phyloP scores from a whole-genome alignment of 2,329 filamentous ascomycete genomes.

The Alternaria solani region DNA sequence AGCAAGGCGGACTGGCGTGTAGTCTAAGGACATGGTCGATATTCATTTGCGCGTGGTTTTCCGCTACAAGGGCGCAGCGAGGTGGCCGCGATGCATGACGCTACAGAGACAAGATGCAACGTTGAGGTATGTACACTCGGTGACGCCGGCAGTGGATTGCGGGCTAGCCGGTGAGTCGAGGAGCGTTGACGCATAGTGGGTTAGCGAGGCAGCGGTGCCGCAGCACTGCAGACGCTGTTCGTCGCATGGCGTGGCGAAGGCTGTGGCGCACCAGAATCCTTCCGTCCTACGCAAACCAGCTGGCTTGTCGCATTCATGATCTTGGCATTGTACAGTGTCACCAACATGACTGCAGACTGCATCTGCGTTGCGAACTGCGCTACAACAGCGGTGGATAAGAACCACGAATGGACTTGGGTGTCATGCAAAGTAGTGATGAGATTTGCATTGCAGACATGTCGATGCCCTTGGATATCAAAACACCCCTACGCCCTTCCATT shows the following conservation, averaged over 20 bases:
- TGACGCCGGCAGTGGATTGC: neutral
- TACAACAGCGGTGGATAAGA: neutral
- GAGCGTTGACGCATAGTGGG: neutral
- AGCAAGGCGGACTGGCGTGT: neutral
- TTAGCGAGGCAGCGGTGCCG: neutral
- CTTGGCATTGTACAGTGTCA: neutral
- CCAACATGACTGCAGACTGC: neutral
- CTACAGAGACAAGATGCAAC: neutral
- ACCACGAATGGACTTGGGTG: no score
- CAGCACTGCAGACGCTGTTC: neutral
- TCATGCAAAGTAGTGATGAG: neutral
- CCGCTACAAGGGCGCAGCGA: neutral
- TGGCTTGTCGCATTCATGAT: neutral
- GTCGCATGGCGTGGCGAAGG: neutral
- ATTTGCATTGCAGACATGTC: neutral
- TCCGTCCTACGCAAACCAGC: neutral
- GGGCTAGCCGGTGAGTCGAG: neutral
- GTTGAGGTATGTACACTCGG: neutral
- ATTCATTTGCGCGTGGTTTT: neutral
- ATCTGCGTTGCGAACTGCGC: no score
- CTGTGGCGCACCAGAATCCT: neutral
- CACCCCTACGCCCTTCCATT: slow-evolving; percentile 5
- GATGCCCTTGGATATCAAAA: slow-evolving; percentile 6
- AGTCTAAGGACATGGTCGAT: neutral
- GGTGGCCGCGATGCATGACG: neutral